These are phyloP conservation scores for Colletotrichum sp. DNA, from an alignment of 2,329 filamentous ascomycete genomes.

Conservation along the genomic window DNA sequence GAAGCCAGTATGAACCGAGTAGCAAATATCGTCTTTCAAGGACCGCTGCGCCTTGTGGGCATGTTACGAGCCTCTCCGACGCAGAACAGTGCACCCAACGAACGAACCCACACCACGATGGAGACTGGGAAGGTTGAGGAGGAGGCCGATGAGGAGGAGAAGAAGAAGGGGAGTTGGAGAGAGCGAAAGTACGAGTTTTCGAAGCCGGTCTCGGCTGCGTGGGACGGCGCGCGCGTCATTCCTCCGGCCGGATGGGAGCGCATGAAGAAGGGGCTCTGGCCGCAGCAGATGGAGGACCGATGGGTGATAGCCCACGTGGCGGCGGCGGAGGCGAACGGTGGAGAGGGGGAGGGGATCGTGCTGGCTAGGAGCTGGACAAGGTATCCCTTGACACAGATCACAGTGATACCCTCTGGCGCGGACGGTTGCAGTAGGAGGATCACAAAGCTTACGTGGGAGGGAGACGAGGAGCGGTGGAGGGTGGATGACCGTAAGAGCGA, in stretches of 20 bases:
- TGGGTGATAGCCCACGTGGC: background rate
- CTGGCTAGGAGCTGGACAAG: slow-evolving; percentile 3
- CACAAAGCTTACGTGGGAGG: background rate
- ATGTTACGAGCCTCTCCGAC: background rate
- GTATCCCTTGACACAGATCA: background rate
- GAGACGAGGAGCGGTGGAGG: background rate
- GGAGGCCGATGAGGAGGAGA: background rate
- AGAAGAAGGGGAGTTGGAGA: background rate
- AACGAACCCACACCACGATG: background rate
- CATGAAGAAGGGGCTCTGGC: background rate
- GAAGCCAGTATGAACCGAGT: background rate
- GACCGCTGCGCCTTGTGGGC: background rate
- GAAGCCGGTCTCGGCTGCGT: background rate
- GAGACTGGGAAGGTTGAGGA: background rate
- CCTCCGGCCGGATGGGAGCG: background rate
- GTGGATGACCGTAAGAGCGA: background rate
- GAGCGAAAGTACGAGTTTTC: background rate
- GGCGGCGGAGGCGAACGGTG: background rate
- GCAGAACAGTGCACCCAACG: background rate
- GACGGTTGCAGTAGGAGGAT: background rate
- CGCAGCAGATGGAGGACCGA: background rate
- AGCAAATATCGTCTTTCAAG: background rate
- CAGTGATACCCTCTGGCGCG: background rate
- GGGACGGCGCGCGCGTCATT: background rate
- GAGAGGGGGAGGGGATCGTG: background rate